Evolutionary conservation across 345 rosid genomes (phyloP), one percentile per base, ranked within the genome.

Genomic region (Salix caprea): DNA sequence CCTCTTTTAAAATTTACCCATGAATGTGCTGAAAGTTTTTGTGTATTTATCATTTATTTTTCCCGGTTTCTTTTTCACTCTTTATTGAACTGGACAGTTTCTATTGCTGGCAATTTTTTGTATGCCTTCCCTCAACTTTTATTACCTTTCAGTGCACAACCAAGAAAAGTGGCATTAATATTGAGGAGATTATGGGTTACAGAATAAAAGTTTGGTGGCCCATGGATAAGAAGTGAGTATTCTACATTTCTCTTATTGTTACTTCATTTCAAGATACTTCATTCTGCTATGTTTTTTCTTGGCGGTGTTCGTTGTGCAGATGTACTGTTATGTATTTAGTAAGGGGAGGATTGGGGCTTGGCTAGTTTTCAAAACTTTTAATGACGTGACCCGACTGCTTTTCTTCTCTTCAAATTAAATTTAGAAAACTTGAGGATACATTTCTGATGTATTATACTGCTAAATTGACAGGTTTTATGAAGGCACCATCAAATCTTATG

Each of bases 141-240:
- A 76, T 71, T 73, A 58, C 39, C 40, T 72, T 77, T 71, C 92
- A 95, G 99, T 88, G 91, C 83, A 78, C 97, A 52, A 84, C 85
- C 23, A 86, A 86, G 84, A 85, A 88, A 78, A 83, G 74, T 76
- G 90, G 84, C 82, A 58, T 84, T 72, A 84, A 82, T 68, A 67
- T 84, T 65, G 96, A 86, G 70, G 99, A 93, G 77, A 82, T 96
- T 81, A 92, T 89, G 73, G 99, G 98, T 77, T 83, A 84, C 84
- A 86, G 87, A 86, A 85, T 96, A 86, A 91, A 96, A 78, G 94
- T 96, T 56, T 96, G 99, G 99, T 93, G 98, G 99, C 99, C 99
- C 72, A 80, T 96, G 99, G 99, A 96, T 85, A 96, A 96, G 87
- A 70, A 83, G 99, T 96, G 84, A 91, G 96, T 80, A 28, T 48